Percentiles rank a stretch among this genome's conserved stretches.
phyloP scores from a whole-genome alignment of 2,329 filamentous ascomycete genomes.

The Escovopsis sp. region DNA sequence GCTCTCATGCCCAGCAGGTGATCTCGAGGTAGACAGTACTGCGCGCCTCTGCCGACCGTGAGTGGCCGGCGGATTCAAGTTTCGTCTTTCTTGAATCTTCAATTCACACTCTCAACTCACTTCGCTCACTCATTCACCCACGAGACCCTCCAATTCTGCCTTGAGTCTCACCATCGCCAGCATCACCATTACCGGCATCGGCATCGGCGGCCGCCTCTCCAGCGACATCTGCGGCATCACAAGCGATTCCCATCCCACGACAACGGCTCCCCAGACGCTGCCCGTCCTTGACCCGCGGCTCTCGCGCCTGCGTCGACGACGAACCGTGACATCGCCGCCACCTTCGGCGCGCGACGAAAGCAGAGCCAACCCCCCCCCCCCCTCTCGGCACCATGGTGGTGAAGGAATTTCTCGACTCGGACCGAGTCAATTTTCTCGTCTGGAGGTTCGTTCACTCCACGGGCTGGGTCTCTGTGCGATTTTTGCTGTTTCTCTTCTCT shows the following conservation, averaged over 20 bases:
- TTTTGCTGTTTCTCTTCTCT: neutral
- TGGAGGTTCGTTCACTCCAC: constrained; percentile 43
- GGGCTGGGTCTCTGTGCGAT: neutral
- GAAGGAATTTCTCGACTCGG: constrained; percentile 50
- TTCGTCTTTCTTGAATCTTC: constrained; percentile 14
- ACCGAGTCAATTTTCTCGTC: constrained; percentile 56
- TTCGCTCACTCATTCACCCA: constrained; percentile 6
- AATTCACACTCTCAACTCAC: constrained; percentile 7
- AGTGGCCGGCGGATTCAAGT: constrained; percentile 11
- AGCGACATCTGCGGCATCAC: neutral
- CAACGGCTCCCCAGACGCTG: constrained; percentile 3
- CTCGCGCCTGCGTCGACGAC: constrained; percentile 8
- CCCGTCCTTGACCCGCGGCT: neutral
- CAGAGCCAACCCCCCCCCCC: constrained; percentile 3
- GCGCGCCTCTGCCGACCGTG: constrained; percentile 7
- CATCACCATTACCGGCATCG: neutral
- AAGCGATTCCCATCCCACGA: neutral
- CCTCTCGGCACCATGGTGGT: constrained; percentile 31
- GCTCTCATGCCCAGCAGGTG: too few species aligned
- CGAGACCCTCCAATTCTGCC: constrained; percentile 1
- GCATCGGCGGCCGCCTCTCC: constrained; percentile 1
- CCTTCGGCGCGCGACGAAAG: constrained; percentile 13
- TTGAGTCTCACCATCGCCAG: neutral
- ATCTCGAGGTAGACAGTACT: constrained; percentile 1
- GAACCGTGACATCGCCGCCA: constrained; percentile 18